These are phyloP conservation scores for Pezicula carpinea DNA, from an alignment of 2,329 filamentous ascomycete genomes.

Conservation along the genomic window DNA sequence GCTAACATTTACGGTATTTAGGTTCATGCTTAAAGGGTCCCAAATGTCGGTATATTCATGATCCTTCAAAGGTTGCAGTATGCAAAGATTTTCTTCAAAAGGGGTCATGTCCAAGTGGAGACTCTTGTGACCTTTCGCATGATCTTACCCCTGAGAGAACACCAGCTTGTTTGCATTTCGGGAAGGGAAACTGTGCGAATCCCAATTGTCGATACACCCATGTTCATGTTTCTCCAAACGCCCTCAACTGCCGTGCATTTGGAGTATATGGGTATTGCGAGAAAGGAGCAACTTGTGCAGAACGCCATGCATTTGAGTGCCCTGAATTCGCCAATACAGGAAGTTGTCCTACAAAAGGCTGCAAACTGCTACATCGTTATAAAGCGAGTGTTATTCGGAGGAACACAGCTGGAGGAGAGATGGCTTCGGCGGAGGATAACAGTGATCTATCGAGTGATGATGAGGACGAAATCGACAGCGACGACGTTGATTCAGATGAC, in stretches of 20 bases:
- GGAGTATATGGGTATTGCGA: constrained; percentile 85
- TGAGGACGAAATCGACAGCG: constrained; percentile 63
- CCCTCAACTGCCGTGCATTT: constrained; percentile 79
- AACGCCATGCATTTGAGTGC: constrained; percentile 89
- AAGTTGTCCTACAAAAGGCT: constrained; percentile 73
- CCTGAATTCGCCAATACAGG: constrained; percentile 93
- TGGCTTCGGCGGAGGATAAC: constrained; percentile 45
- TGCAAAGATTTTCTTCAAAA: constrained; percentile 85
- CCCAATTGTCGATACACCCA: constrained; percentile 83
- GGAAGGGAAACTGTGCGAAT: constrained; percentile 86
- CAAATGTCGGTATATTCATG: constrained; percentile 75
- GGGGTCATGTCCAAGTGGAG: constrained; percentile 70
- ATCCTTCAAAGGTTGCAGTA: constrained; percentile 79
- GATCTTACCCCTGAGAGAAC: constrained; percentile 77
- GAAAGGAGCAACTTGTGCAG: constrained; percentile 69
- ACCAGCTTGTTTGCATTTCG: constrained; percentile 84
- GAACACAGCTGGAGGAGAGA: constrained; percentile 43
- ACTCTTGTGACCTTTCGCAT: constrained; percentile 87
- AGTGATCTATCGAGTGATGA: constrained; percentile 77
- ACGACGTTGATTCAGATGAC: constrained; percentile 76
- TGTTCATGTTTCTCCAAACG: constrained; percentile 68
- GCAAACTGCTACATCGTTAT: constrained; percentile 82
- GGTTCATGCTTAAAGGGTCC: constrained; percentile 83
- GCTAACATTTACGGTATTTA: constrained; percentile 37
- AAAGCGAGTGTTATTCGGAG: constrained; percentile 74